These are phyloP conservation scores for Huiozyma sinensis DNA, from an alignment of 805 yeast species.

Conservation along the genomic window DNA sequence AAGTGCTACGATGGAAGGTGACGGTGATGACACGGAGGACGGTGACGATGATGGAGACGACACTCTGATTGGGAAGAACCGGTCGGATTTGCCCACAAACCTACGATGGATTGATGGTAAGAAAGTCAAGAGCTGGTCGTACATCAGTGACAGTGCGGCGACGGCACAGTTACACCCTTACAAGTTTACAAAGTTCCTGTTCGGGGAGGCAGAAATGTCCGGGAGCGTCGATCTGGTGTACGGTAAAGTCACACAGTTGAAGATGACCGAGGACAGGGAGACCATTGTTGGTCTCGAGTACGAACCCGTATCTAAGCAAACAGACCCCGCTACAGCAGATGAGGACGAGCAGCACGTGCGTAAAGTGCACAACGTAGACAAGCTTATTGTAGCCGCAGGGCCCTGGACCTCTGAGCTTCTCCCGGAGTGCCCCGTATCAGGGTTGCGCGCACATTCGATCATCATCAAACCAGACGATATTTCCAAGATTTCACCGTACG, in stretches of 20 bases:
- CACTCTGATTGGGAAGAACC: not conserved
- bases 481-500: slow-evolving; percentile 78
- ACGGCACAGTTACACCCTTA: slow-evolving; percentile 97
- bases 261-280: slow-evolving; percentile 53
- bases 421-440: slow-evolving; percentile 90
- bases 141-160: slow-evolving; percentile 71
- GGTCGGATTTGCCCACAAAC: slow-evolving; percentile 43
- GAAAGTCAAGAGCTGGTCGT: slow-evolving; percentile 61
- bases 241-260: slow-evolving; percentile 70
- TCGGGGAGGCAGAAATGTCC: slow-evolving; percentile 68
- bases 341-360: slow-evolving; percentile 21
- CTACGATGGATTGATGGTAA: slow-evolving; percentile 67
- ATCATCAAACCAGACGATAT: slow-evolving; percentile 66
- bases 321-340: not conserved
- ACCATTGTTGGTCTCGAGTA: slow-evolving; percentile 56
- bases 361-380: slow-evolving; percentile 44
- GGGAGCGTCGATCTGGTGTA: slow-evolving; percentile 76
- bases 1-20: slow-evolving; percentile 14
- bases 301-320: slow-evolving; percentile 24
- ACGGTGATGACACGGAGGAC: slow-evolving; percentile 3
- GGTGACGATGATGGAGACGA: not conserved
- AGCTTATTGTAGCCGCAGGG: slow-evolving; percentile 79
- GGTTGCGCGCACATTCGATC: slow-evolving; percentile 89
- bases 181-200: slow-evolving; percentile 75
- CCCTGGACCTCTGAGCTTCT: slow-evolving; percentile 93